These are phyloP conservation scores for Chrysanthemum seticuspe DNA, from an alignment of 129 eudicot species.

Conservation along the genomic window DNA sequence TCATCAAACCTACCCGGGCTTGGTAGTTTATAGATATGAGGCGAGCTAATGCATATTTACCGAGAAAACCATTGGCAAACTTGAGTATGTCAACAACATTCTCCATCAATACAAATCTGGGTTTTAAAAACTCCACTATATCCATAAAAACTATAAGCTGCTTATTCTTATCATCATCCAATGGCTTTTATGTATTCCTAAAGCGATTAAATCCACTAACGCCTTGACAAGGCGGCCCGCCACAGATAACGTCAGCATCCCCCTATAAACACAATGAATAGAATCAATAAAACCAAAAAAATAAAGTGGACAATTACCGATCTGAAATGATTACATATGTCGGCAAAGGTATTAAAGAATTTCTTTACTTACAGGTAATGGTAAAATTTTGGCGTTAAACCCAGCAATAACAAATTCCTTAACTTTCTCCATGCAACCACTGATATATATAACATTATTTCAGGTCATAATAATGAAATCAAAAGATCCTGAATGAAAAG, in stretches of 20 bases:
- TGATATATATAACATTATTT: too few species aligned
- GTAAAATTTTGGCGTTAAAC: constrained; percentile 51
- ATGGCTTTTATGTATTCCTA: constrained; percentile 51
- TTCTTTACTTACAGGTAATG: constrained; percentile 68
- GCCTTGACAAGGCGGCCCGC: constrained; percentile 95
- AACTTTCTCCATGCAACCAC: constrained; percentile 42
- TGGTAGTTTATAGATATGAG: constrained; percentile 77
- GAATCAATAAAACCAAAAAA: neutral
- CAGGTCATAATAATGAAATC: too few species aligned
- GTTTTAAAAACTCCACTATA: constrained; percentile 58
- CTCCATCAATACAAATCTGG: constrained; percentile 74
- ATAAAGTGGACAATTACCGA: neutral
- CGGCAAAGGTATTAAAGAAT: neutral
- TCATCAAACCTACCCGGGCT: constrained; percentile 79
- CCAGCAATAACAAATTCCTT: constrained; percentile 64
- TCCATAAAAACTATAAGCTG: constrained; percentile 77
- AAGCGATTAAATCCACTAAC: constrained; percentile 89
- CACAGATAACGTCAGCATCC: constrained; percentile 71
- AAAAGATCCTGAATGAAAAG: too few species aligned
- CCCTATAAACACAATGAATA: constrained; percentile 32
- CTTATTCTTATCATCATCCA: constrained; percentile 65
- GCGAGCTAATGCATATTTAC: constrained; percentile 73
- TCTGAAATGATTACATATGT: neutral
- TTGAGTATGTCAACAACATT: constrained; percentile 77
- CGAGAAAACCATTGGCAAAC: constrained; percentile 66